phyloP scores from a whole-genome alignment of 1,284 basidiomycete species.

The Prillingera fragicola region DNA sequence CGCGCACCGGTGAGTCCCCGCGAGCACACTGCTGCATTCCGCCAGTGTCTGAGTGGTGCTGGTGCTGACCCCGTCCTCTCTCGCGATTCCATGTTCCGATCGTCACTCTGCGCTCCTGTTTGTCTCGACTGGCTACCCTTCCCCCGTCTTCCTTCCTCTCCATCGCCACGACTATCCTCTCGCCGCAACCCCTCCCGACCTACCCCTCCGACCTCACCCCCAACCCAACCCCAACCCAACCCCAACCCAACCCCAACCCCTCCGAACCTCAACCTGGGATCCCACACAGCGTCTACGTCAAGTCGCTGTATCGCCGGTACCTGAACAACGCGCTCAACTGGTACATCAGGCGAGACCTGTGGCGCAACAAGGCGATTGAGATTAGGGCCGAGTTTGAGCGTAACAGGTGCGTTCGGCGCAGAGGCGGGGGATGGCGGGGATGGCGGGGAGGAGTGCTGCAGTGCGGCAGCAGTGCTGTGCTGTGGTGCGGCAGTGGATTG shows the following conservation, averaged over 20 bases:
- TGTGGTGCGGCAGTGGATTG: too few relatives aligned
- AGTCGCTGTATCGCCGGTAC: slow-evolving; percentile 81
- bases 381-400: slow-evolving; percentile 88
- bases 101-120: background rate
- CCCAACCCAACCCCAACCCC: background rate
- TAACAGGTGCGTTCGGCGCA: slow-evolving; percentile 62
- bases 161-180: background rate
- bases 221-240: background rate
- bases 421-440: too few relatives aligned
- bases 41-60: background rate
- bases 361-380: slow-evolving; percentile 73
- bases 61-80: slow-evolving; percentile 1
- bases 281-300: slow-evolving; percentile 66
- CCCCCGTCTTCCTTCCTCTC: background rate
- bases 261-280: too few relatives aligned
- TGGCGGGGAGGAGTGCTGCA: too few relatives aligned
- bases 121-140: background rate
- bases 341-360: slow-evolving; percentile 76
- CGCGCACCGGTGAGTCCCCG: slow-evolving; percentile 13
- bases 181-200: background rate
- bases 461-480: background rate
- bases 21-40: too few relatives aligned
- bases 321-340: slow-evolving; percentile 83
- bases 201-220: background rate
- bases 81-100: background rate